Evolutionary conservation across 2,329 filamentous ascomycete species (phyloP).

Genomic region (Geosmithia putterillii): DNA sequence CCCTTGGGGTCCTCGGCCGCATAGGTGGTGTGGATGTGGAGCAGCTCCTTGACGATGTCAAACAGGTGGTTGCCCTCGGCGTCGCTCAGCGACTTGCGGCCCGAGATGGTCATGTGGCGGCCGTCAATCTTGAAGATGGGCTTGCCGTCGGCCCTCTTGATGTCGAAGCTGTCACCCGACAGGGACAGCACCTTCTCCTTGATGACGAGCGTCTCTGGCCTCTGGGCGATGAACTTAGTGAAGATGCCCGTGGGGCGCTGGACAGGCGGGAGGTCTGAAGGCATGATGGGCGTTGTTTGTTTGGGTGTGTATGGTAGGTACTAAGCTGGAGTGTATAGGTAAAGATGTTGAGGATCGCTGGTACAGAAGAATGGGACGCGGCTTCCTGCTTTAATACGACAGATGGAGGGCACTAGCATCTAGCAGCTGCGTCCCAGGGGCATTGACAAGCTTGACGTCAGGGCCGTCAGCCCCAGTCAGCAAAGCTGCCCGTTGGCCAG

Average conservation of each 20-base stretch:
- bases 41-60: conserved; percentile 40
- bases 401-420: neutral
- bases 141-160: conserved; percentile 40
- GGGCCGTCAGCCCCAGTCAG: neutral
- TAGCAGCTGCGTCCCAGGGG: no score
- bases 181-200: conserved; percentile 51
- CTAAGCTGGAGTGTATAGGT: no score
- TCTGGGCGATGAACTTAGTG: conserved; percentile 20
- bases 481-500: neutral
- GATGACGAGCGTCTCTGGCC: conserved; percentile 38
- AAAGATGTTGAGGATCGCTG: no score
- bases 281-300: neutral
- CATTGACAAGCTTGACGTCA: neutral
- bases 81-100: conserved; percentile 44
- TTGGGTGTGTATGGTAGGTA: neutral
- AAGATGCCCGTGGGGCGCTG: conserved; percentile 25
- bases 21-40: conserved; percentile 39
- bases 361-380: no score
- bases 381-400: neutral
- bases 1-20: conserved; percentile 30
- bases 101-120: conserved; percentile 36
- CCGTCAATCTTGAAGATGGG: conserved; percentile 45
- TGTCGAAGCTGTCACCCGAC: conserved; percentile 51
- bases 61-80: conserved; percentile 41
- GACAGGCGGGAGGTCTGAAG: conserved; percentile 13